Base-by-base conservation (phyloP, 2,329 filamentous ascomycete species). In the Allantophomopsis cytisporea region DNA sequence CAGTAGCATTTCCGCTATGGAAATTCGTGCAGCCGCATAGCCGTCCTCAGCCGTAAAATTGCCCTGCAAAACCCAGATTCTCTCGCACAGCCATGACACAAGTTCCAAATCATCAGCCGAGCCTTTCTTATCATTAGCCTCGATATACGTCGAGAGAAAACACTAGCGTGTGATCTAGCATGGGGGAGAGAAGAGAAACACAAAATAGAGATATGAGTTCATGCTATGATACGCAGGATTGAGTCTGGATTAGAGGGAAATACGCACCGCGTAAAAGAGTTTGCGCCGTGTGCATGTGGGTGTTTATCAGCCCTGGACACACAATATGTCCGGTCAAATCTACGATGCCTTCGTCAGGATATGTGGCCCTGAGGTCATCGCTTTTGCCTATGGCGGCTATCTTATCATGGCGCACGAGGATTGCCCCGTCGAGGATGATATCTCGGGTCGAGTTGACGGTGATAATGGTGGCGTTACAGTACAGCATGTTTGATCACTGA, bases 1-100 rank as follows among this genome's bases (percentile, higher is more conserved):
- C 48, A 61, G 60, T 28, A 69, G 52, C 65, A 70, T 67, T 51
- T 70, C 66, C 0, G 62, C 65, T 31, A 70, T 67, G 15, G 60
- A 68, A 31, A 69, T 51, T 5, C 61, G 51, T 2, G 63, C 64
- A 5, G 66, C 66, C 3, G 62, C 59, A 47, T 68, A 68, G 14
- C 66, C 67, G 50, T 71, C 66, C 28, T 60, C 59, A 3, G 54
- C 50, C 1, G 59, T 63, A 47, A 64, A 66, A 35, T 60, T 60
- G 1, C 60, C 60, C 48, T 67, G 60, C 4, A 66, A 50, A 7
- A 62, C 60, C 66, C 66, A 70, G 33, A 69, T 67, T 2, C 60
- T 54, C 44, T 69, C 65, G 44, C 66, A 70, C 4, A 70, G 58
- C 67, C 66, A 71, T 1, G 60, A 60, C 14, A 68, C 64, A 5